Evolutionary conservation across 2,329 filamentous ascomycete species (phyloP), one percentile per base, ranked within the genome.

Genomic region (Xylaria sp.): DNA sequence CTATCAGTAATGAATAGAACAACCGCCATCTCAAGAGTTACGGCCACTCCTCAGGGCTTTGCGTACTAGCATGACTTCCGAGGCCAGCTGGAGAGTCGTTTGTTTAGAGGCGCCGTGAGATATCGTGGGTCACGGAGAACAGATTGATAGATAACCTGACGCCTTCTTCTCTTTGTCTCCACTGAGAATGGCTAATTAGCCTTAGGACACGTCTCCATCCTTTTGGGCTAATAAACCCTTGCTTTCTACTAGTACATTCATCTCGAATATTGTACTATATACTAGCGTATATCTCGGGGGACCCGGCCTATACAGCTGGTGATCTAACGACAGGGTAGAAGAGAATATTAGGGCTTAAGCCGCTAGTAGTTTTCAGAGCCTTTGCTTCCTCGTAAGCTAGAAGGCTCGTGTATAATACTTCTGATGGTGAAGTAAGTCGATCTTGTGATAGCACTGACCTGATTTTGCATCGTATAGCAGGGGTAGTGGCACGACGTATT

Each of bases 101-200:
- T 41, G 28, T 44, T n/a, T 41, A 28, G 41, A 52, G 31, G 44
- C 23, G n/a, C 59, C 31, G 37, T 39, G n/a, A 61, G 65, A 46
- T 50, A 46, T 28, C 18, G 31, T 52, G 25, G 44, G 18, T 20
- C 41, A 55, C 28, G 48, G 39, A 41, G 15, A 59, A 41, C 28
- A 60, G 28, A 39, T n/a, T 44, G 39, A 63, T 57, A 46, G 39
- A 34, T 48, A 31, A 28, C 60, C 31, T 51, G n/a, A 39, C 12
- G 1, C 39, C 37, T 65, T 34, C 8, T 63, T 50, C 50, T 25
- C 28, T 20, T 25, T 50, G 55, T 59, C 28, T 25, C 67, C 63
- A 41, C 58, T 46, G 15, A 58, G 20, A 12, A 5, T 39, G 39
- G 64, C 60, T 63, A 69, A 67, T 69, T 67, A 61, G 55, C 50